phyloP scores from a whole-genome alignment of 306 rosid genomes.

The Erythrophleum fordii region DNA sequence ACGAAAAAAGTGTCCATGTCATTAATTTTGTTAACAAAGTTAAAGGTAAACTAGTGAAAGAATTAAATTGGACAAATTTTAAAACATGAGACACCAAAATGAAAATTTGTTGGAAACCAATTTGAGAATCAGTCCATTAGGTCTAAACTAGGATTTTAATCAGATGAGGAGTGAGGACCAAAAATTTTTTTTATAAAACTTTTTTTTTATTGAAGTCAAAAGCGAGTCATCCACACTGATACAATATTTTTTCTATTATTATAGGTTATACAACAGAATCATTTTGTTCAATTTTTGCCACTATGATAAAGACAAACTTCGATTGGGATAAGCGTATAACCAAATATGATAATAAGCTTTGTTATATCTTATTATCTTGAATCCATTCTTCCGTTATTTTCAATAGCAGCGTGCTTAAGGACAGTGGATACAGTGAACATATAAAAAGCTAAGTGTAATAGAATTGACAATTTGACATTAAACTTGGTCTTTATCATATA shows the following conservation, averaged over 20 bases:
- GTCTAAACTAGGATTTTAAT: background rate
- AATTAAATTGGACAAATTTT: too few relatives aligned
- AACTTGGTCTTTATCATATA: background rate
- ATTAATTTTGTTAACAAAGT: too few relatives aligned
- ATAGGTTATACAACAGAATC: background rate
- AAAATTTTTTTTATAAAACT: background rate
- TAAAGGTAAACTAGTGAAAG: background rate
- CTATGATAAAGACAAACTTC: constrained; percentile 23
- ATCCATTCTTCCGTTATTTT: background rate
- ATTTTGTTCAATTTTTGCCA: constrained; percentile 15
- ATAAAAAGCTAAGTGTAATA: background rate
- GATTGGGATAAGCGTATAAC: background rate
- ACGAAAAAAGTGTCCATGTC: background rate
- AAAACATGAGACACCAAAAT: background rate
- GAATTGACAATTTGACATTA: constrained; percentile 9
- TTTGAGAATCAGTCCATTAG: background rate
- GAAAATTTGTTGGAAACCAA: background rate
- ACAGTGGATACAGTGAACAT: background rate
- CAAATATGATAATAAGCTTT: background rate
- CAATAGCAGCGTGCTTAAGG: constrained; percentile 20
- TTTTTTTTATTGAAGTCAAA: background rate
- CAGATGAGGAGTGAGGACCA: background rate
- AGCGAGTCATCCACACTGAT: background rate
- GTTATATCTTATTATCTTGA: background rate
- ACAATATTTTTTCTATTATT: background rate